Percentiles rank a stretch among this genome's conserved stretches.
Conservation (phyloP, 768 basidiomycete species). For the Sarcodon aspratus region DNA sequence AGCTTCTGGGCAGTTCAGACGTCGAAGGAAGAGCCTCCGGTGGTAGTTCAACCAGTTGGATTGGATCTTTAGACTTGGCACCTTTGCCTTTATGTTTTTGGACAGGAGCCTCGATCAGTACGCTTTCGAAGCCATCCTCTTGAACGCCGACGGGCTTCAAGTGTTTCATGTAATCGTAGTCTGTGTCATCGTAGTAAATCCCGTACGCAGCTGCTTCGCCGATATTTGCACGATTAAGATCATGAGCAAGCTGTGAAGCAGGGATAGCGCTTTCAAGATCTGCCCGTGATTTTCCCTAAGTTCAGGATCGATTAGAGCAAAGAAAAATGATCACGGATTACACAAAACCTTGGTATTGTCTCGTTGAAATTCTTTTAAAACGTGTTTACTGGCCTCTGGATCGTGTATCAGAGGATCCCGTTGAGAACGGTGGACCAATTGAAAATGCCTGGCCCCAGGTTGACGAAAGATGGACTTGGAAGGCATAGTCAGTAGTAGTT, state of each 20-base stretch:
- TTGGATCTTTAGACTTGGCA: constrained; percentile 21
- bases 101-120: constrained; percentile 68
- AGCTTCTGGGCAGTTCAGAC: constrained; percentile 62
- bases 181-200: constrained; percentile 88
- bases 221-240: constrained; percentile 37
- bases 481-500: constrained; percentile 47
- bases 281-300: constrained; percentile 68
- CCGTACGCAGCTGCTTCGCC: constrained; percentile 90
- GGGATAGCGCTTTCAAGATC: constrained; percentile 59
- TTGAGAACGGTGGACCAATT: constrained; percentile 94
- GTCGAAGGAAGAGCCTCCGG: constrained; percentile 62
- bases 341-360: constrained; percentile 57
- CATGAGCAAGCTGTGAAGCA: constrained; percentile 35
- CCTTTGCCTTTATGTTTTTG: constrained; percentile 26
- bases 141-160: constrained; percentile 66
- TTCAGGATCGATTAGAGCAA: constrained; percentile 1
- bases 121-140: constrained; percentile 72
- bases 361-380: constrained; percentile 76
- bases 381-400: constrained; percentile 76
- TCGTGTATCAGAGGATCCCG: constrained; percentile 94
- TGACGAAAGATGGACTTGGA: constrained; percentile 82
- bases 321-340: neutral
- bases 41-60: constrained; percentile 50
- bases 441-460: constrained; percentile 87
- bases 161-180: constrained; percentile 99